These are phyloP conservation scores for Dendrobium officinale DNA, from an alignment of 106 monocot species.

Conservation along the genomic window DNA sequence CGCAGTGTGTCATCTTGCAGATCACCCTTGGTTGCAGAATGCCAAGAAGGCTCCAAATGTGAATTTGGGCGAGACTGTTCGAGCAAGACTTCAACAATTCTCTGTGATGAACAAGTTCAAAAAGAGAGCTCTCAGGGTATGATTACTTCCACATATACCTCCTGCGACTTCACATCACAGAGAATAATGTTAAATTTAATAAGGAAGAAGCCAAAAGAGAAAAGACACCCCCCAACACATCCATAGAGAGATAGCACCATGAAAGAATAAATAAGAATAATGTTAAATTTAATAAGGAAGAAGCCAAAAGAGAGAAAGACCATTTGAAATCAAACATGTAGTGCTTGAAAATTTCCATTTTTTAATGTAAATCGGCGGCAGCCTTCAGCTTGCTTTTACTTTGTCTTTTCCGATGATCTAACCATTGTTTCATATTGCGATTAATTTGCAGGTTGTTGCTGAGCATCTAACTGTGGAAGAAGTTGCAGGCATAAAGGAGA, in stretches of 20 bases:
- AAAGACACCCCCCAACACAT: too few species aligned
- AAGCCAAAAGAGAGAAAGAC: too few species aligned
- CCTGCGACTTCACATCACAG: too few species aligned
- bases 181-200: too few species aligned
- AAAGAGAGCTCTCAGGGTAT: constrained; percentile 53
- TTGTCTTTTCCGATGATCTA: background rate
- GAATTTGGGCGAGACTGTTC: constrained; percentile 47
- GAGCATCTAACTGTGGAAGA: constrained; percentile 51
- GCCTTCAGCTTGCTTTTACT: background rate
- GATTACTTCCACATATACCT: background rate
- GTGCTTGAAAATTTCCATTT: background rate
- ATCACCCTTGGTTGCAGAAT: constrained; percentile 53
- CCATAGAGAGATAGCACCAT: too few species aligned
- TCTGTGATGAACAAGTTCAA: constrained; percentile 62
- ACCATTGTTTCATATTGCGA: background rate
- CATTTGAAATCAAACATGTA: background rate
- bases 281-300: too few species aligned
- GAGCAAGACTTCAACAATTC: constrained; percentile 48
- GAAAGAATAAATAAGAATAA: too few species aligned
- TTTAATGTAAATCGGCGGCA: too few species aligned
- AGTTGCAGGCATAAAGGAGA: constrained; percentile 55
- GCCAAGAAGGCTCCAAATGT: constrained; percentile 47
- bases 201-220: too few species aligned
- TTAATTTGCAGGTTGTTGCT: constrained; percentile 39
- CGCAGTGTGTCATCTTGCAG: constrained; percentile 15